These are phyloP conservation scores for Leptodontidium sp. DNA, from an alignment of 2,329 filamentous ascomycete species.

Conservation along the genomic window DNA sequence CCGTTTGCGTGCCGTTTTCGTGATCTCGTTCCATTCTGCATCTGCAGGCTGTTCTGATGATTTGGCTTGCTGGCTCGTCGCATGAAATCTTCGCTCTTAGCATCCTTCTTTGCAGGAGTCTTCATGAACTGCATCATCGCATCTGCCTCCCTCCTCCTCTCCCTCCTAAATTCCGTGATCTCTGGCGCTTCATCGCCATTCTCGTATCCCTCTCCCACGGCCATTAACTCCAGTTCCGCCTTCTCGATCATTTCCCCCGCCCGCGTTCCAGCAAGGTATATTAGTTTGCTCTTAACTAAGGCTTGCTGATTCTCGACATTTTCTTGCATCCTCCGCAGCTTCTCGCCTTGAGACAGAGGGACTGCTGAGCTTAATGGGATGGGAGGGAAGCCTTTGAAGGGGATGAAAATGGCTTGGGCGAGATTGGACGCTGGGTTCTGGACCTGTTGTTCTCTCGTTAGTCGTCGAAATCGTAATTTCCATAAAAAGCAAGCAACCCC, in stretches of 20 bases:
- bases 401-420: conserved; percentile 38
- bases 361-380: conserved; percentile 5
- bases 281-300: conserved; percentile 37
- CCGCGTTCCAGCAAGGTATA: conserved; percentile 30
- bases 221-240: conserved; percentile 31
- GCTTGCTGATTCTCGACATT: conserved; percentile 39
- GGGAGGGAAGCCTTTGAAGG: conserved; percentile 35
- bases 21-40: neutral
- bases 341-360: conserved; percentile 23
- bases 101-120: conserved; percentile 43
- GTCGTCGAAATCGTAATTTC: neutral
- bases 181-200: conserved; percentile 9
- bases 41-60: neutral
- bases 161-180: neutral
- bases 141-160: conserved; percentile 46
- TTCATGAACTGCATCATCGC: conserved; percentile 50
- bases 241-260: conserved; percentile 26
- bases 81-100: conserved; percentile 25
- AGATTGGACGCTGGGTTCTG: conserved; percentile 25
- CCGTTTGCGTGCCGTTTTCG: neutral
- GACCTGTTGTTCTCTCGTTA: conserved; percentile 3
- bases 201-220: conserved; percentile 18
- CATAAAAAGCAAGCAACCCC: neutral
- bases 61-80: neutral
- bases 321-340: conserved; percentile 36